Base-by-base conservation (phyloP, 768 basidiomycete genomes). In the Boletus sp. region DNA sequence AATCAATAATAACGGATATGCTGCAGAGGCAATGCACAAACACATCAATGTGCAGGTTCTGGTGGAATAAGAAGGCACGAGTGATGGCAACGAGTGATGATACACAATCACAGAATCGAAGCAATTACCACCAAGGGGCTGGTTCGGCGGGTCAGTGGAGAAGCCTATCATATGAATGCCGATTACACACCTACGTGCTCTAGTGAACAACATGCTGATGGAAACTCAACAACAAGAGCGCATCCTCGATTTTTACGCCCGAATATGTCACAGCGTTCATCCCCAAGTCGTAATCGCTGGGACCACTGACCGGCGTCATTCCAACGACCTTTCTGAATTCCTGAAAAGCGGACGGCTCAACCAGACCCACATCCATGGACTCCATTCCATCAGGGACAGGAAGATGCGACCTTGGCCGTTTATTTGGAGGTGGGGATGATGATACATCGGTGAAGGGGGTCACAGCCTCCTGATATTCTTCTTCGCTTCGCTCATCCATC, bases 401-500 rank as follows among this genome's bases (percentile, higher is more conserved):
- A 15, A 69, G 59, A 49, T 69, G 66, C 4, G 74, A 66, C 39
- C 63, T 67, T 36, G 62, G 44, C 29, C 65, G 68, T 47, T 73
- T 74, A 33, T 67, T 67, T 1, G 76, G 65, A 45, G 72, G 72
- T 24, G 76, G 73, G 3, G 74, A 70, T 9, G 76, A 75, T 29
- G 78, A 77, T 33, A 78, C 74, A 40, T 80, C 81, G 17, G 87
- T 84, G 4, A 84, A 83, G 14, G 89, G 89, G 0, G 88, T 90
- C 28, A 90, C 83, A 11, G 85, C 86, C 66, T 90, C 88, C 56
- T 86, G 84, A 60, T 79, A 83, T 52, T 90, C 87, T 50, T 90
- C 89, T 49, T 88, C 85, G 66, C 86, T 89, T 41, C 71, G 71
- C 5, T 74, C 71, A 37, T 72, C 71, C 67, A 81, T 77, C 61